A percentile compares a stretch with the other conserved stretches of the same genome.
These are phyloP conservation scores for Graphiopsis chlorocephala DNA, from an alignment of 2,329 filamentous ascomycete species.

Conservation along the genomic window DNA sequence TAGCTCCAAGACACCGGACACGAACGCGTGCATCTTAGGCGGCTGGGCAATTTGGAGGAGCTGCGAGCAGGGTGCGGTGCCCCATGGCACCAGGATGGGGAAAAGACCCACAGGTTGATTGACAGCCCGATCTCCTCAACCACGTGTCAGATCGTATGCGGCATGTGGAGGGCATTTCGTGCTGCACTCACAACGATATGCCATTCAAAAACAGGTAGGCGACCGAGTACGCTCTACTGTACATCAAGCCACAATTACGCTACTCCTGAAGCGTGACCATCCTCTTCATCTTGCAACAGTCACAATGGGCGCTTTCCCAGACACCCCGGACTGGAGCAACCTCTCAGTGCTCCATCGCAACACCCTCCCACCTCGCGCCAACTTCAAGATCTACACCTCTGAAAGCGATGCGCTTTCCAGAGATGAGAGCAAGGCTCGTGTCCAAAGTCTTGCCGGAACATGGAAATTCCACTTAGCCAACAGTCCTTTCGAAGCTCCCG, in stretches of 20 bases:
- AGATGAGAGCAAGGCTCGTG: slow-evolving; percentile 32
- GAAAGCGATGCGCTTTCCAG: slow-evolving; percentile 50
- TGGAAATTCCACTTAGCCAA: slow-evolving; percentile 42
- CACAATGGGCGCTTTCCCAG: slow-evolving; percentile 4
- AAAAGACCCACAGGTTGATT: neutral
- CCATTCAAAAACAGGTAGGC: slow-evolving; percentile 14
- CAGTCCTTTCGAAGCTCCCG: slow-evolving; percentile 36
- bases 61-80: neutral
- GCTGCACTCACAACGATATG: neutral
- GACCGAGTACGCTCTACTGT: neutral
- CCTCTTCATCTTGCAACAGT: neutral
- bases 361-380: slow-evolving; percentile 55
- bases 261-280: neutral
- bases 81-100: slow-evolving; percentile 12
- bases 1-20: neutral
- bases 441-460: slow-evolving; percentile 34
- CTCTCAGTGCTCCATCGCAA: slow-evolving; percentile 59
- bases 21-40: slow-evolving; percentile 4
- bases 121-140: neutral
- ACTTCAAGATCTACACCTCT: slow-evolving; percentile 54
- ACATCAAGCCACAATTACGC: slow-evolving; percentile 6
- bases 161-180: slow-evolving; percentile 5
- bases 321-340: slow-evolving; percentile 59
- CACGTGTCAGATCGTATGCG: slow-evolving; percentile 4
- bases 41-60: slow-evolving; percentile 16